phyloP scores from a whole-genome alignment of 306 rosid species.

The Dryas octopetala region DNA sequence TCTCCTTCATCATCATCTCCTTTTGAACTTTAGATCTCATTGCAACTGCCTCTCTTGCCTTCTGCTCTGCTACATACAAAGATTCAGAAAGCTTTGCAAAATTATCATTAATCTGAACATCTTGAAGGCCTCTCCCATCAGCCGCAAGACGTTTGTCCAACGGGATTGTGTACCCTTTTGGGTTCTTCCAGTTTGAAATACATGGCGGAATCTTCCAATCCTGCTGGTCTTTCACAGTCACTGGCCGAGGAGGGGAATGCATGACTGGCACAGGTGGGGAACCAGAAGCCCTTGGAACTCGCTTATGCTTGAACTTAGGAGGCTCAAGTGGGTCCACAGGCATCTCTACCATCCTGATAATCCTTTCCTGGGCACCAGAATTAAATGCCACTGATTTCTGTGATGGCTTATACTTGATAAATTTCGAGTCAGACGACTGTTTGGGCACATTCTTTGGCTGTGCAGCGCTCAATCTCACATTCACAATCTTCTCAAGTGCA shows the following conservation, averaged over 20 bases:
- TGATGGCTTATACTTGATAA: conserved; percentile 83
- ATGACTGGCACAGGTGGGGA: conserved; percentile 90
- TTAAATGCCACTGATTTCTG: conserved; percentile 82
- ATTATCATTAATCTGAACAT: conserved; percentile 82
- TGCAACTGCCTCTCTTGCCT: conserved; percentile 91
- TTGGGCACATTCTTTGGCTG: conserved; percentile 84
- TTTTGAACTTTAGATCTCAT: conserved; percentile 92
- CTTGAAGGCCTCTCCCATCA: conserved; percentile 88
- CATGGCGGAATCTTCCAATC: conserved; percentile 98
- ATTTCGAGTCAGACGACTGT: conserved; percentile 64
- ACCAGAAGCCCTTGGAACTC: conserved; percentile 83
- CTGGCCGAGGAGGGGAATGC: conserved; percentile 93
- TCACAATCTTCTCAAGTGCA: conserved; percentile 83
- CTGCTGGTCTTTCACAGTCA: conserved; percentile 86
- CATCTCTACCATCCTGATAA: conserved; percentile 89
- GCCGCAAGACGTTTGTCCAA: conserved; percentile 90
- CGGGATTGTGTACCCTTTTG: conserved; percentile 85
- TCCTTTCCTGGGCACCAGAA: conserved; percentile 85
- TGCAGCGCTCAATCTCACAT: conserved; percentile 76
- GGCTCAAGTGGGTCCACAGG: conserved; percentile 95
- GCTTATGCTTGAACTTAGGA: conserved; percentile 89
- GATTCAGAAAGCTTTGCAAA: conserved; percentile 87
- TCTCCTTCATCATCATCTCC: conserved; percentile 83
- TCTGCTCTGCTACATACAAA: conserved; percentile 81
- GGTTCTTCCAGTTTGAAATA: conserved; percentile 94